Percentiles rank a stretch among this genome's conserved stretches.
phyloP scores from a whole-genome alignment of 441 rosid species.

The Erodium moschatum region DNA sequence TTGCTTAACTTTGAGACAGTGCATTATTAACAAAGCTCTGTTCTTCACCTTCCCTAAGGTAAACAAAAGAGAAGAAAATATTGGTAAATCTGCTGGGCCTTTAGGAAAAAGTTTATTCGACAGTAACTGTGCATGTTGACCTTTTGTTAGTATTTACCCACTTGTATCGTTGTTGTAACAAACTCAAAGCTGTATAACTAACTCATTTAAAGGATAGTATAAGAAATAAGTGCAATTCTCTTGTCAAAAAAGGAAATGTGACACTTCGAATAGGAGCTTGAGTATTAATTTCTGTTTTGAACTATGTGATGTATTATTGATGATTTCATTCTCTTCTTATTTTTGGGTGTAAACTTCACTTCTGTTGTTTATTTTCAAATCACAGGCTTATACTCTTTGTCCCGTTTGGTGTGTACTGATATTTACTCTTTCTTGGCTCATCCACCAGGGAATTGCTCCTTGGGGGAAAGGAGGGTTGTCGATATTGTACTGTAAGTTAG shows the following conservation, averaged over 20 bases:
- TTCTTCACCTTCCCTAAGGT: background rate
- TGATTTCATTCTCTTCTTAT: background rate
- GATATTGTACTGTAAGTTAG: constrained; percentile 69
- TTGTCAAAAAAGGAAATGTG: background rate
- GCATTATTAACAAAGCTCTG: background rate
- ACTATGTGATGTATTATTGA: background rate
- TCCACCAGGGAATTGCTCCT: constrained; percentile 32
- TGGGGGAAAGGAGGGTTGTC: constrained; percentile 44
- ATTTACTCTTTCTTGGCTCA: constrained; percentile 20
- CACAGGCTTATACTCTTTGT: background rate
- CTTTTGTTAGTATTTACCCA: background rate
- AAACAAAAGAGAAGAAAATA: background rate
- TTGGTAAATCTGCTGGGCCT: background rate
- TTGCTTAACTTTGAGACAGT: constrained; percentile 9
- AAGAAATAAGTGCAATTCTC: background rate
- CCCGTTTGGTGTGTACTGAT: constrained; percentile 11
- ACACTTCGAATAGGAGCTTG: background rate
- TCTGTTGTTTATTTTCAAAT: background rate
- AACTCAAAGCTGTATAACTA: background rate
- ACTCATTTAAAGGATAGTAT: background rate
- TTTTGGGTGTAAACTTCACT: background rate
- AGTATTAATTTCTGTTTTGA: background rate
- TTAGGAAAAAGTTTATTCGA: background rate
- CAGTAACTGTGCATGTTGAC: background rate
- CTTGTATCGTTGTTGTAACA: background rate